Percentiles rank a stretch among this genome's conserved stretches.
phyloP scores from a whole-genome alignment of 148 eudicot species.

The Persicaria tinctoria region DNA sequence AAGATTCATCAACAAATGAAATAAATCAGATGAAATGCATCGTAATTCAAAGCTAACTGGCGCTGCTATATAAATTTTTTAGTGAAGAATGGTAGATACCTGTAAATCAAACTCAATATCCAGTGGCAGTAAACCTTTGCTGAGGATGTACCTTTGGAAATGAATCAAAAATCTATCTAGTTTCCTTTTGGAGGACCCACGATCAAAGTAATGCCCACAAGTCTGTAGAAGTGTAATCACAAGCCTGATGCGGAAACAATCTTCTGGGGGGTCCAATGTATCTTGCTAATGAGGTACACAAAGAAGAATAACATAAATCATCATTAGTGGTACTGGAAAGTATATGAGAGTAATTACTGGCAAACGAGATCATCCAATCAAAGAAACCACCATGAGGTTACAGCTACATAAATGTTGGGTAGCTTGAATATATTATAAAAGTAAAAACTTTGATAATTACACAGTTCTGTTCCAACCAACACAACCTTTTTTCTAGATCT shows the following conservation, averaged over 20 bases:
- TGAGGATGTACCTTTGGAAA: conserved; percentile 77
- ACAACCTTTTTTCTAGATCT: not conserved
- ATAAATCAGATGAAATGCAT: not conserved
- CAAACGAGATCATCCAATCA: not conserved
- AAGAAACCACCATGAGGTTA: not conserved
- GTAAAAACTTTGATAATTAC: not conserved
- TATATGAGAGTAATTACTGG: not conserved
- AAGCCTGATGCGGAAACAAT: conserved; percentile 84
- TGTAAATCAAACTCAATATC: conserved; percentile 97
- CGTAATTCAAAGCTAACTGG: not conserved
- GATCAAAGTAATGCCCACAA: conserved; percentile 93
- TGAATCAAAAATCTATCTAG: conserved; percentile 85
- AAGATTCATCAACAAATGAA: not conserved
- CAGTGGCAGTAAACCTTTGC: conserved; percentile 80
- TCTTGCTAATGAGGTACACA: conserved; percentile 48
- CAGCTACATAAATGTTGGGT: not conserved
- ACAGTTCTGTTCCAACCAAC: not conserved
- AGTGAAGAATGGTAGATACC: conserved; percentile 33
- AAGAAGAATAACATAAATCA: conserved; percentile 8
- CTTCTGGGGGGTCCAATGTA: conserved; percentile 89
- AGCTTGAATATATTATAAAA: not conserved
- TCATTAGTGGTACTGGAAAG: not conserved
- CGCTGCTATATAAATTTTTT: not conserved
- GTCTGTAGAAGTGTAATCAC: conserved; percentile 90
- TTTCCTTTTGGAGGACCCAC: conserved; percentile 90